Evolutionary conservation across 371 early-diverging fungal species (phyloP).

Genomic region (Circinella minor): DNA sequence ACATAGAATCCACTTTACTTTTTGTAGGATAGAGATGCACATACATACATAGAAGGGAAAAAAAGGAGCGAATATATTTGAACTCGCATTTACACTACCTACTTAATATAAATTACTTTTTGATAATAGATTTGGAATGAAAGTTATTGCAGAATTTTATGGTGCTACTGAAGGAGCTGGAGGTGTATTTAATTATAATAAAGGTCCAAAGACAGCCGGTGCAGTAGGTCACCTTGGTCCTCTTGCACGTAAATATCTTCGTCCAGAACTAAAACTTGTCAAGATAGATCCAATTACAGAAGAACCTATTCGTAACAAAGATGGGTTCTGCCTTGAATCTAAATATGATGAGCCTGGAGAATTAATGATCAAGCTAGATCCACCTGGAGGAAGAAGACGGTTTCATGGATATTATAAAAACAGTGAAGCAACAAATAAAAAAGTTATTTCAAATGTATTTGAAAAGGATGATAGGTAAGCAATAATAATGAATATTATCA

Average conservation of each 20-base stretch:
- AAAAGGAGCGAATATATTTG: background rate
- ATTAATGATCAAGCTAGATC: slow-evolving; percentile 37
- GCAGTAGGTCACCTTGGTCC: slow-evolving; percentile 53
- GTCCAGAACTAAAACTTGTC: slow-evolving; percentile 27
- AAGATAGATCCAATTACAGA: slow-evolving; percentile 44
- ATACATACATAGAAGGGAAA: background rate
- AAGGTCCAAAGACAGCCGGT: slow-evolving; percentile 37
- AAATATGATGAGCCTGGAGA: slow-evolving; percentile 57
- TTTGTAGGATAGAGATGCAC: too few species aligned
- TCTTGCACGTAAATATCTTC: slow-evolving; percentile 18
- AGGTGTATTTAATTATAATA: slow-evolving; percentile 42
- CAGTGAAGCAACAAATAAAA: slow-evolving; percentile 52
- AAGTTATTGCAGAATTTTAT: slow-evolving; percentile 46
- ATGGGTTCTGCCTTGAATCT: slow-evolving; percentile 47
- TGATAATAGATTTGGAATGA: slow-evolving; percentile 25
- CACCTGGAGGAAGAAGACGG: slow-evolving; percentile 20
- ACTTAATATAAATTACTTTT: too few species aligned
- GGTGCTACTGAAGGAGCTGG: slow-evolving; percentile 47
- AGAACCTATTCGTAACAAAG: slow-evolving; percentile 20
- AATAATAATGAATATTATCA: background rate
- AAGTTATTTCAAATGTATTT: slow-evolving; percentile 40
- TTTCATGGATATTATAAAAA: slow-evolving; percentile 52
- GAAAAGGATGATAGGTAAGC: slow-evolving; percentile 34
- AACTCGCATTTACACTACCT: too few species aligned
- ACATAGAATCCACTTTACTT: too few species aligned